Evolutionary conservation across 305 asterid species (phyloP), one percentile per base, ranked within the genome.

Genomic region (Andrographis paniculata): DNA sequence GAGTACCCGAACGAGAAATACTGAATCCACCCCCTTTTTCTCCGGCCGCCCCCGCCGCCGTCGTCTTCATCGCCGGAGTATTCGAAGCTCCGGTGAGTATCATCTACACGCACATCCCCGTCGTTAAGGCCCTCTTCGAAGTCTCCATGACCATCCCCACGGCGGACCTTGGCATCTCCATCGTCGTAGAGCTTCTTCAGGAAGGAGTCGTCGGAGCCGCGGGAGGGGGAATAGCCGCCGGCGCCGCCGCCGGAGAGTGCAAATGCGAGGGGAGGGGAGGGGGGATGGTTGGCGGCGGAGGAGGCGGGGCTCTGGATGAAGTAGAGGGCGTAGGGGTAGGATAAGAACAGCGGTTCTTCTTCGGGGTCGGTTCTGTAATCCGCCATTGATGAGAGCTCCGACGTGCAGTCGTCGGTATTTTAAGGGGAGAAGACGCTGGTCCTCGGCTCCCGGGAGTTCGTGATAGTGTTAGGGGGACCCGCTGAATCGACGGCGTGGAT

Each of bases 241-340:
- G 14, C 5, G 40, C 3, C 16, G 5, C 16, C 16, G 4, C 14
- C 14, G 12, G 40, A 12, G 16, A 35, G 16, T 14, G 40, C 16
- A 16, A 16, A 14, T 28, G 7, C 6, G 33, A 6, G 33, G 33
- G 3, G 33, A 6, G 7, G 33, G 8, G 30, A 24, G 8, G 30
- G 33, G 40, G 40, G n/a, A n/a, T n/a, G n/a, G n/a, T n/a, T 7
- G 40, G 9, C 3, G 16, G 40, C 3, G 15, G 15, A 66, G 17
- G 37, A 70, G 2, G 82, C 73, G 0, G 94, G 94, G 71, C 93
- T 83, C 9, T 83, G 87, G 9, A 83, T 85, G 46, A 68, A 79
- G 73, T 82, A 86, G 3, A 71, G 48, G 5, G 87, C 55, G 40
- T 70, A 73, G 5, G 84, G 81, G 61, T 73, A 76, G 24, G 80